Base-by-base conservation (phyloP, 1,139 yeast genomes). In the Yamadazyma dushanensis region DNA sequence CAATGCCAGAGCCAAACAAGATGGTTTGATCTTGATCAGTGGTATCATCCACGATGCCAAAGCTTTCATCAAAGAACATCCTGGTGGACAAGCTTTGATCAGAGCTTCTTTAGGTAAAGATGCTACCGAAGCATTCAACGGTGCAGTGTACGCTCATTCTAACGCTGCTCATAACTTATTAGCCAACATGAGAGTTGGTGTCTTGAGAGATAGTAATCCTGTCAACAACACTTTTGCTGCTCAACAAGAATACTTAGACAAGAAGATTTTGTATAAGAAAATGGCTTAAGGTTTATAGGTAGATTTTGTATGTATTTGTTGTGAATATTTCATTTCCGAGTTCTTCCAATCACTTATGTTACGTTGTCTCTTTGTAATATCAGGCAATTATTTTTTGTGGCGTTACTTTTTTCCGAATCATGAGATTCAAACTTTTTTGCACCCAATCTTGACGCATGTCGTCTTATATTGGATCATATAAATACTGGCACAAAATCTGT, bases 161-260 rank as follows among this genome's bases (percentile, higher is more conserved):
- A 92, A 90, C 56, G 98, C 98, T 45, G 98, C 97, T 31, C 97
- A 92, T 68, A 92, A 92, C 67, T 70, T 92, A 63, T 78, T 92
- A 58, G 95, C 97, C 21, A 84, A 94, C 24, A 83, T 90, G 95
- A 84, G 98, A 70, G 86, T 92, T 18, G 97, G 97, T 19, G 94
- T 92, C 33, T 82, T 92, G 41, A 75, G 80, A 57, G 90, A 83
- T 49, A 68, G 77, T 42, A 75, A 72, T 45, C 81, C 77, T 26
- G 60, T 61, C 37, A 70, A 66, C 36, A 66, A 76, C 49, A 77
- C 83, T 16, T 77, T 70, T 51, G 72, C 64, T 36, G 59, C 68
- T 45, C 83, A 78, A 63, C 70, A 73, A 45, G 64, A 68, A 44
- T 67, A 66, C 51, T 61, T 77, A 60, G 76, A 64, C 35, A 66